Base-by-base conservation (phyloP, 2,329 filamentous ascomycete genomes). In the Dothidotthia symphoricarpi region DNA sequence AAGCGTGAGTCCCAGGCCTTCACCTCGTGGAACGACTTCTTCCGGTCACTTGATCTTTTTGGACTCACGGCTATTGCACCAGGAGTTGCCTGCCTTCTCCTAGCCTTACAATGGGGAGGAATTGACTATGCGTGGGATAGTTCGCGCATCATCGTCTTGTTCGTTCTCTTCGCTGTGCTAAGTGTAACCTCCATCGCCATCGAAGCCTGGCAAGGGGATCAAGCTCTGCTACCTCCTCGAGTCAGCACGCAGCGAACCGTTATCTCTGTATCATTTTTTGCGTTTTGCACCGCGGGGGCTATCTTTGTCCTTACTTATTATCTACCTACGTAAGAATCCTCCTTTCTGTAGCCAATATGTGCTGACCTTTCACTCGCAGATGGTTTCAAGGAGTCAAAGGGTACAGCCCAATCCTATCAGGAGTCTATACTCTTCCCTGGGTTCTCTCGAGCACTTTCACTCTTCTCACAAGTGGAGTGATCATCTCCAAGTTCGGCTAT, bases 371-470 rank as follows among this genome's bases (percentile, higher is more conserved):
- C n/a, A n/a, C n/a, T n/a, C n/a, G n/a, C n/a, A n/a, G n/a, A 1
- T 73, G 68, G 36, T 72, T 72, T 36, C 71, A 73, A 32, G 57
- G 62, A 3, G 63, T 73, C 6, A 59, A 53, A 14, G 55, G 60
- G 6, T 56, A 60, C 6, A 52, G 59, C 0, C 64, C 69, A 0
- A 43, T 67, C 3, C 57, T 67, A 40, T 69, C 65, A 32, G 70
- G 69, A 3, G 59, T 71, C 0, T 51, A 66, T n/a, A 46, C 67
- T 16, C 51, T 72, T 3, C 69, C 69, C 1, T 56, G 55, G 16
- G 69, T 62, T 5, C 28, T 69, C 17, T n/a, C n/a, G n/a, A n/a
- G n/a, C n/a, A n/a, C n/a, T n/a, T n/a, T n/a, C n/a, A n/a, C n/a
- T n/a, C n/a, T n/a, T n/a, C n/a, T n/a, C n/a, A n/a, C n/a, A n/a